Percentiles rank a stretch among this genome's conserved stretches.
Evolutionary conservation across 495 filamentous ascomycete genomes (phyloP).

Genomic region (Podospora fimiseda): DNA sequence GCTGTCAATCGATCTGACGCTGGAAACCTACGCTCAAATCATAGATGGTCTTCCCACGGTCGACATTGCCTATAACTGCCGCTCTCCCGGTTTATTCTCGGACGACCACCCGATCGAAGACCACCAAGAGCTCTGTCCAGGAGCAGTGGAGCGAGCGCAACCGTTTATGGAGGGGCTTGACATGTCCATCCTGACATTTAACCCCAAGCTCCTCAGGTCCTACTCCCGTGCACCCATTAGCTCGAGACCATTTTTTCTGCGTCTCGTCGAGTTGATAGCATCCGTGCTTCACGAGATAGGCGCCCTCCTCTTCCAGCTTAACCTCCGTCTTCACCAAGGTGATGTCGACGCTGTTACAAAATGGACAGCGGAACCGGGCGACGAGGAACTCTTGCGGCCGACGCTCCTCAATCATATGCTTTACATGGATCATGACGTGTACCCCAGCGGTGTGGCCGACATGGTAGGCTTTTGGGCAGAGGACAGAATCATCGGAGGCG

Average conservation of each 20-base stretch:
- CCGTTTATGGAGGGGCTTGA: conserved; percentile 12
- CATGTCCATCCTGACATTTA: conserved; percentile 11
- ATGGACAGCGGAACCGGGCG: neutral
- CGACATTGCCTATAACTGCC: conserved; percentile 16
- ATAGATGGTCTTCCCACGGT: conserved; percentile 27
- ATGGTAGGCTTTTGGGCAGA: conserved; percentile 33
- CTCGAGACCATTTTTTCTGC: conserved; percentile 17
- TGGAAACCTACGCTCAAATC: conserved; percentile 27
- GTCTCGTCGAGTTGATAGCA: conserved; percentile 26
- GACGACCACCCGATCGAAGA: conserved; percentile 11
- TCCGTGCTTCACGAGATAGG: conserved; percentile 26
- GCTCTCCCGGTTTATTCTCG: neutral
- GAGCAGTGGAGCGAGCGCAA: conserved; percentile 12
- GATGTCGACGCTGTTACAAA: conserved; percentile 11
- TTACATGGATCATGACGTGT: conserved; percentile 22
- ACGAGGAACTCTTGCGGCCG: conserved; percentile 4
- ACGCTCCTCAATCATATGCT: conserved; percentile 21
- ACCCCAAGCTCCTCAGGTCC: conserved; percentile 8
- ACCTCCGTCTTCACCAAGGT: conserved; percentile 6
- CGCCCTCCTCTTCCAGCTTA: conserved; percentile 17
- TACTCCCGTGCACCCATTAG: conserved; percentile 18
- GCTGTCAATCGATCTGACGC: conserved; percentile 19
- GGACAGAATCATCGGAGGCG: conserved; percentile 26
- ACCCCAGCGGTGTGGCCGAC: conserved; percentile 26
- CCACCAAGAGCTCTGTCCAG: conserved; percentile 19